These are phyloP conservation scores for Strobilomyces dryophilus DNA, from an alignment of 768 basidiomycete species.

Conservation along the genomic window DNA sequence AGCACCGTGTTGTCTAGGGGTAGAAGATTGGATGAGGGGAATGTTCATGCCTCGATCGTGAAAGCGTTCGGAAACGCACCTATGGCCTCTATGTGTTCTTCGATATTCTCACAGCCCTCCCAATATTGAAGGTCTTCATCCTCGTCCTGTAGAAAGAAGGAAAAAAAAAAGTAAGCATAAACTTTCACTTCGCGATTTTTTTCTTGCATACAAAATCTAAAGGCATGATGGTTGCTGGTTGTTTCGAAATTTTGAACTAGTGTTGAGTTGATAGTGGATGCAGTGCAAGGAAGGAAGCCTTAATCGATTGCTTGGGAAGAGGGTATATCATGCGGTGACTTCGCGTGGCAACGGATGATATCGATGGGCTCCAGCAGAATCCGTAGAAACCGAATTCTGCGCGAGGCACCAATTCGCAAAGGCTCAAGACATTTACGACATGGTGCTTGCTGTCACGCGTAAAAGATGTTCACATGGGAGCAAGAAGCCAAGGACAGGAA, in stretches of 20 bases:
- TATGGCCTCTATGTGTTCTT: constrained; percentile 5
- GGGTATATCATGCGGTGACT: not conserved
- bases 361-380: constrained; percentile 3
- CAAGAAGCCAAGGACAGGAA: constrained; percentile 11
- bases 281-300: constrained; percentile 1
- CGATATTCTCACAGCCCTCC: constrained; percentile 14
- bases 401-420: constrained; percentile 25
- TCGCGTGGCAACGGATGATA: constrained; percentile 5
- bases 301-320: not conserved
- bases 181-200: not conserved
- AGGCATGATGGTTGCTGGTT: constrained; percentile 12
- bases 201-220: constrained; percentile 22
- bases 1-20: not conserved
- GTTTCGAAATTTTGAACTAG: constrained; percentile 4
- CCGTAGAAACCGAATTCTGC: constrained; percentile 1
- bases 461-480: constrained; percentile 21
- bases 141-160: constrained; percentile 17
- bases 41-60: not conserved
- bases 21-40: not conserved
- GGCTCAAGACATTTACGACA: constrained; percentile 19
- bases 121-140: constrained; percentile 16
- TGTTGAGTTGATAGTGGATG: constrained; percentile 9
- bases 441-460: constrained; percentile 24
- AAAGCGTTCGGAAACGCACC: constrained; percentile 15
- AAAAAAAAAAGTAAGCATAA: constrained; percentile 3